Base-by-base conservation (phyloP, 2,329 filamentous ascomycete species). In the Raffaelea deltoideospora region DNA sequence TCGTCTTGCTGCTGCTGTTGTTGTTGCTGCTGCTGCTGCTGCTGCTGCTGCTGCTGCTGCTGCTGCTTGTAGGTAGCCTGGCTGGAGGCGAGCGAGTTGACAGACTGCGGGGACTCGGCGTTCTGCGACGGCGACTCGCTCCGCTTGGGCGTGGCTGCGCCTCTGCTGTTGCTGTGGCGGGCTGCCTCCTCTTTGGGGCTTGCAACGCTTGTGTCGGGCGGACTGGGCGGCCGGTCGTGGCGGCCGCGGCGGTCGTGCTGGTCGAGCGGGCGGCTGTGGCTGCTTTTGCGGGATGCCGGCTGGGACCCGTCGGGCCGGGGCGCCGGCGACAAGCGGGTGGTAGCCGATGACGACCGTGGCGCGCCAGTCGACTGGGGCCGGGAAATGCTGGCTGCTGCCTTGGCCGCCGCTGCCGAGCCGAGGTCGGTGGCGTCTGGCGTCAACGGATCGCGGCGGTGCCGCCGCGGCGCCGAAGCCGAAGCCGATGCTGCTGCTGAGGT, bases 371-470 rank as follows among this genome's bases (percentile, higher is more conserved):
- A 69, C 48, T 63, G 69, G 21, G 65, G 64, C 42, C 63, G 61
- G 37, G n/a, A n/a, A n/a, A n/a, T n/a, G n/a, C n/a, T n/a, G n/a
- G n/a, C n/a, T 50, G 53, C 40, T 59, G 55, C n/a, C 31, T 65
- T 63, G 11, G 20, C 32, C 8, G 22, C 31, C 4, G 28, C 15
- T 19, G 56, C 58, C 18, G 64, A 62, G 35, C 75, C 73, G 18
- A 82, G 48, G 50, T 85, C 79, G 18, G 79, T 85, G 18, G 78
- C 67, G 42, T 85, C 79, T 15, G 81, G 81, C 1, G 81, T 86
- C 34, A 67, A 54, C 1, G 68, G 68, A 37, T 76, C 72, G 11
- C 45, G 73, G 65, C 42, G 45, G 33, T 44, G 49, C 32, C 40
- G 42, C 13, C 28, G 7, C 9, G 35, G 7, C n/a, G 33, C 35